Percentiles rank a stretch among this genome's conserved stretches.
phyloP scores from a whole-genome alignment of 2,329 filamentous ascomycete genomes.

The Sporothrix euskadiensis region DNA sequence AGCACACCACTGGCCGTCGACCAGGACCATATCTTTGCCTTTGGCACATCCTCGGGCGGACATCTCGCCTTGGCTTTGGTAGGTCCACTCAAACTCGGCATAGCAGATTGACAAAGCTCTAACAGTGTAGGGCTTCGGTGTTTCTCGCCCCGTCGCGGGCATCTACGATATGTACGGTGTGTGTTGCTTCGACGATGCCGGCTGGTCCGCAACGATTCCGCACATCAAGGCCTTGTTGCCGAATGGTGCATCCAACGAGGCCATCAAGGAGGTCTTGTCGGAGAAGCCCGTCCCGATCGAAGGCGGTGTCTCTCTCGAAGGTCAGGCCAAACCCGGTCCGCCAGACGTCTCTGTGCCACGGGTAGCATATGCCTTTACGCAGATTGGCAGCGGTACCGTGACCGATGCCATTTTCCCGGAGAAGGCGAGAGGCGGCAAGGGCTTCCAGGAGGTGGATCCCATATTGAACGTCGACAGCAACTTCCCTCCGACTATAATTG shows the following conservation, averaged over 20 bases:
- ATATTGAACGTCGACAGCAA: not conserved
- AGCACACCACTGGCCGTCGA: not conserved
- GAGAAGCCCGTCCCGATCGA: not conserved
- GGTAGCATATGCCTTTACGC: not conserved
- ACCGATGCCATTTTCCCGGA: not conserved
- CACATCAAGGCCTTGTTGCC: not conserved
- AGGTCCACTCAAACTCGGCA: not conserved
- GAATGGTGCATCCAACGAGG: not conserved
- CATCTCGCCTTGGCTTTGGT: not conserved
- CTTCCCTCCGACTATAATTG: not conserved
- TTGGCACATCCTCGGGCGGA: not conserved
- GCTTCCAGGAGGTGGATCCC: not conserved
- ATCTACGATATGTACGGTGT: constrained; percentile 9
- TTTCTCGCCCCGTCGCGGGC: not conserved
- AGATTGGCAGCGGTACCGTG: not conserved
- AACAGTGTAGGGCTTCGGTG: not conserved
- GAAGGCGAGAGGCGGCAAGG: not conserved
- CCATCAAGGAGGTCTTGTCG: not conserved
- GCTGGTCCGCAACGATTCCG: not conserved
- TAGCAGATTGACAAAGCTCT: not conserved
- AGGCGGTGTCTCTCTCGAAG: not conserved
- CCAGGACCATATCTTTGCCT: not conserved
- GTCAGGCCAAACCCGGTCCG: not conserved
- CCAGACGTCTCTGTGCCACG: not conserved
- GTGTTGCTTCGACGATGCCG: not conserved